Evolutionary conservation across 1,284 basidiomycete genomes (phyloP).

Genomic region (Ceratorhiza oryzae-sativae): DNA sequence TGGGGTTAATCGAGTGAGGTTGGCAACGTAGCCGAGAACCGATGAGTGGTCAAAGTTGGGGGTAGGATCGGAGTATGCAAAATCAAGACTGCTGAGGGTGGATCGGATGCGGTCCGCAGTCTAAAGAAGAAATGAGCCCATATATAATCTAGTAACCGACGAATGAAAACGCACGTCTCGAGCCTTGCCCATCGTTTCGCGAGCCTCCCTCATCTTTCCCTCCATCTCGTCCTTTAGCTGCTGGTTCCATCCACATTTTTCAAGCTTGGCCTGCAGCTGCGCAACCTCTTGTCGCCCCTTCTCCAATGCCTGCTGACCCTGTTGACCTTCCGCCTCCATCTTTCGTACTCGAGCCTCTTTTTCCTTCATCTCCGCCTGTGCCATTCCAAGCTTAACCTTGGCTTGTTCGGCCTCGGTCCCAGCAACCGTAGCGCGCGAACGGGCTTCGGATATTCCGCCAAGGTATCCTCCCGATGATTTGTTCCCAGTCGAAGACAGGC

Average conservation of each 20-base stretch:
- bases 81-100: conserved; percentile 77
- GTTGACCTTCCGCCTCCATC: conserved; percentile 82
- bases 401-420: conserved; percentile 87
- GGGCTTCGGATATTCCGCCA: conserved; percentile 93
- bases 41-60: conserved; percentile 85
- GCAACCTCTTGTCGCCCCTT: conserved; percentile 68
- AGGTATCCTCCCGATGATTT: conserved; percentile 89
- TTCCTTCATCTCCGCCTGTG: conserved; percentile 79
- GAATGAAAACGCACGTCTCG: conserved; percentile 63
- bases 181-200: conserved; percentile 64
- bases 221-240: conserved; percentile 75
- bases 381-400: conserved; percentile 78
- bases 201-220: conserved; percentile 63
- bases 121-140: conserved; percentile 52
- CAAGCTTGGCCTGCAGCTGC: conserved; percentile 61
- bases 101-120: conserved; percentile 76
- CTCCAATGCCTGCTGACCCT: conserved; percentile 75
- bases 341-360: conserved; percentile 84
- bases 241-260: conserved; percentile 78
- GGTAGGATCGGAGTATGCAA: conserved; percentile 81
- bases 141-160: conserved; percentile 20
- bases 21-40: conserved; percentile 94
- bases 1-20: conserved; percentile 74
- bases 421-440: conserved; percentile 75
- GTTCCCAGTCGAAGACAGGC: conserved; percentile 71